Evolutionary conservation across 2,329 filamentous ascomycete genomes (phyloP).

Genomic region (Clarireedia hainanense): DNA sequence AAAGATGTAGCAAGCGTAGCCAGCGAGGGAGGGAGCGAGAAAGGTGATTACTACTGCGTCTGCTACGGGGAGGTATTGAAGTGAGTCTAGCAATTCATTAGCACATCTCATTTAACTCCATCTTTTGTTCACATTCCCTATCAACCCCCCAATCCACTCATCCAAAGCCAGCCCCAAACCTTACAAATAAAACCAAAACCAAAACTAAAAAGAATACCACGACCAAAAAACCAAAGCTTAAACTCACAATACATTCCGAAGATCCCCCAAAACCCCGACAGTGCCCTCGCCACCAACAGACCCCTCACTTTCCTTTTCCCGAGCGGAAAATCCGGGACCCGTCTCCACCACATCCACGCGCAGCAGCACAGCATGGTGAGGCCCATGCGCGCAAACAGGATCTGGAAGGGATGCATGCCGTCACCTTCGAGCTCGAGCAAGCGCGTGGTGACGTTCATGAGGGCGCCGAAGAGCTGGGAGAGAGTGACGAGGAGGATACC

Average conservation of each 20-base stretch:
- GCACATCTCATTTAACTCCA: background rate
- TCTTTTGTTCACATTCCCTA: background rate
- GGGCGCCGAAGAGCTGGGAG: background rate
- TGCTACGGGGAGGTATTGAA: conserved; percentile 71
- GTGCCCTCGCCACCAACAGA: conserved; percentile 60
- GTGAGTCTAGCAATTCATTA: conserved; percentile 20
- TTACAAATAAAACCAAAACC: background rate
- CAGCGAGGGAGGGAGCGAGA: conserved; percentile 71
- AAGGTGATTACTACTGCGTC: conserved; percentile 91
- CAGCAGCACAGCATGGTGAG: conserved; percentile 23
- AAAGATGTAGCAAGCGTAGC: conserved; percentile 70
- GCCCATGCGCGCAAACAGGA: conserved; percentile 27
- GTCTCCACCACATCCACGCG: conserved; percentile 66
- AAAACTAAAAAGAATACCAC: background rate
- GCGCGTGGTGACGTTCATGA: background rate
- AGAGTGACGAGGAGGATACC: background rate
- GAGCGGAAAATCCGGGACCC: conserved; percentile 62
- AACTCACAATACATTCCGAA: conserved; percentile 44
- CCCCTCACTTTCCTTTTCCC: conserved; percentile 58
- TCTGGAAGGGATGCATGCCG: conserved; percentile 10
- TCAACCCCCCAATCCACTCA: background rate
- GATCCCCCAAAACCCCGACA: conserved; percentile 68
- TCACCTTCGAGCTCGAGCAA: background rate
- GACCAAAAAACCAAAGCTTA: background rate
- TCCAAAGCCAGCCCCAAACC: too few species aligned